Evolutionary conservation across 2,329 filamentous ascomycete species (phyloP).

Genomic region (Chaetomium olivaceum): DNA sequence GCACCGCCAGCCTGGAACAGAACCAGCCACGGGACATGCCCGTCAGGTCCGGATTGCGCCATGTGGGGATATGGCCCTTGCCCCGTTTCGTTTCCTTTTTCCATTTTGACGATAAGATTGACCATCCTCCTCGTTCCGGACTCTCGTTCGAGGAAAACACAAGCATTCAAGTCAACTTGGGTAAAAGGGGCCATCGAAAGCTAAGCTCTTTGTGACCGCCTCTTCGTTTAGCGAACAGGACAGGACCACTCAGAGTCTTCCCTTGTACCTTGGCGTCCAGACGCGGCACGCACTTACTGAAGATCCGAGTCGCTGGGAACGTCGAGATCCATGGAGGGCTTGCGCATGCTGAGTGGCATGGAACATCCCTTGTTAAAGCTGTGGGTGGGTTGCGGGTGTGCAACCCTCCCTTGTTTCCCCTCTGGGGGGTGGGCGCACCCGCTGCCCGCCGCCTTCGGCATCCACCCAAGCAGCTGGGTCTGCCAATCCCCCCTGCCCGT

Average conservation of each 20-base stretch:
- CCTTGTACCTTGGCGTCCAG: slow-evolving; percentile 6
- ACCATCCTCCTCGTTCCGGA: background rate
- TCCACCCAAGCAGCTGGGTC: slow-evolving; percentile 27
- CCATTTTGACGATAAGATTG: background rate
- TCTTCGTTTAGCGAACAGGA: slow-evolving; percentile 4
- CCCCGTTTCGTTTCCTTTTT: background rate
- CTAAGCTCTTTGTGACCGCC: slow-evolving; percentile 4
- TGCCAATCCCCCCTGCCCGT: background rate
- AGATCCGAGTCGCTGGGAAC: slow-evolving; percentile 17
- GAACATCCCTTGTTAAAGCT: background rate
- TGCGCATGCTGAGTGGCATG: no score
- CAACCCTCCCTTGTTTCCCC: background rate
- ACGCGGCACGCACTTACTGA: background rate
- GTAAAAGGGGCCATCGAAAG: background rate
- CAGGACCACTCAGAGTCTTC: slow-evolving; percentile 3
- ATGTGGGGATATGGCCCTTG: background rate
- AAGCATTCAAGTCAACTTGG: background rate
- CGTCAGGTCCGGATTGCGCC: no score
- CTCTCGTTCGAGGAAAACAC: background rate
- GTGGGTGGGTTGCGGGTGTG: slow-evolving; percentile 12
- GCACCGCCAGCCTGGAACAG: background rate
- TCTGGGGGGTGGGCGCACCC: background rate
- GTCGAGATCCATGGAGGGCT: slow-evolving; percentile 4
- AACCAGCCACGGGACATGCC: background rate
- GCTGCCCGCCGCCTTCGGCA: slow-evolving; percentile 16